Evolutionary conservation across 352 stramenopile species (phyloP), one percentile per base, ranked within the genome.

Genomic region (Pythium graminicola): DNA sequence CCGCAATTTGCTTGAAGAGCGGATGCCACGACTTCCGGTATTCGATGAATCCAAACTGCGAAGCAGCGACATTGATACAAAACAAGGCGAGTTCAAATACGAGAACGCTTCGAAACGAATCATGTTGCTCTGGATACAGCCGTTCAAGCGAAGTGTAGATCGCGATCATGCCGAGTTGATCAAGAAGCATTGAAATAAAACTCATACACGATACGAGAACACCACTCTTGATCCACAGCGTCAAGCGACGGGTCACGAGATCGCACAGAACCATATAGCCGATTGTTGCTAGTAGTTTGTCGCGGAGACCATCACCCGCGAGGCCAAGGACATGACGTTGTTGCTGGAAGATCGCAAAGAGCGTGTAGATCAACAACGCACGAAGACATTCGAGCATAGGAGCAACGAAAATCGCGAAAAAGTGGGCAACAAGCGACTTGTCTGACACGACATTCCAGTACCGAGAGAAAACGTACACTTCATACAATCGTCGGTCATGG

Each of bases 381-480:
- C 79, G 74, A 5, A 86, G 48, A 19, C 60, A 70, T 43, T 90
- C 79, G 35, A 90, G 38, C 26, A 93, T n/a, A 10, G 81, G 81
- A 17, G 80, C 77, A 20, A 86, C 49, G 13, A 73, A 33, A 4
- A 90, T 39, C 19, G 73, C 76, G 10, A 86, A 45, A 39, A 90
- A 86, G 57, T 93, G 79, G 26, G 66, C 63, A 32, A 85, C 38
- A 22, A 86, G 57, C 39, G 81, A 85, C 50, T 82, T 80, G 69
- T 93, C 70, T 13, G 81, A 93, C 19, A 81, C 73, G 14, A 93
- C 80, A 39, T 81, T 74, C 78, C 81, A 87, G 47, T 93, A 91
- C 29, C 82, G 80, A 20, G 80, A 89, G 56, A 91, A 90, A 7
- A 91, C 70, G 56, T 93, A 90, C 14, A 89, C 70, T 50, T 85